phyloP scores from a whole-genome alignment of 1,139 yeast genomes.

The Saccharomyces hybrid region DNA sequence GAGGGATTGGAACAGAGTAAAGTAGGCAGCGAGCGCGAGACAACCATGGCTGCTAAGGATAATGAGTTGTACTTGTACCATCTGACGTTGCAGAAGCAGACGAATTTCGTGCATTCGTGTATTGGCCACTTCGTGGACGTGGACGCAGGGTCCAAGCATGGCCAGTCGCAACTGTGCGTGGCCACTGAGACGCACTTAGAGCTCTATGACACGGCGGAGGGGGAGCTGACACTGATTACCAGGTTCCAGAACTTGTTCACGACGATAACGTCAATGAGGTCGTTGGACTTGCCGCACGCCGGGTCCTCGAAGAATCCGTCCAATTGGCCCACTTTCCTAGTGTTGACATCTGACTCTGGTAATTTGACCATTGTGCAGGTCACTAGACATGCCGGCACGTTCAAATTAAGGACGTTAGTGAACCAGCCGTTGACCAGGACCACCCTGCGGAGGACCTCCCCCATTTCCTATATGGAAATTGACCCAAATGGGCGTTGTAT shows the following conservation, averaged over 20 bases:
- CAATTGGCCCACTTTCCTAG: constrained; percentile 44
- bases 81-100: constrained; percentile 54
- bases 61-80: constrained; percentile 44
- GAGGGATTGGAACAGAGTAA: not conserved
- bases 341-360: constrained; percentile 82
- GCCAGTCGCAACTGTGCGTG: constrained; percentile 26
- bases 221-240: constrained; percentile 41
- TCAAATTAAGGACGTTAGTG: constrained; percentile 42
- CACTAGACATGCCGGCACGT: constrained; percentile 17
- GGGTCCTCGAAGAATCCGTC: constrained; percentile 46
- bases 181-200: constrained; percentile 30
- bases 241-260: constrained; percentile 48
- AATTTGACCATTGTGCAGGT: constrained; percentile 52
- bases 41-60: not conserved
- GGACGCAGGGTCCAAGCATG: constrained; percentile 46
- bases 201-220: constrained; percentile 43
- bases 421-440: constrained; percentile 69
- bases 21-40: not conserved
- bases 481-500: constrained; percentile 72
- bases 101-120: constrained; percentile 47
- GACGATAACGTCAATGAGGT: constrained; percentile 45
- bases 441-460: constrained; percentile 67
- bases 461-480: constrained; percentile 67
- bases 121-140: constrained; percentile 63
- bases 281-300: constrained; percentile 15